phyloP scores from a whole-genome alignment of 2,329 filamentous ascomycete genomes.

The Periglandula ipomoeae region DNA sequence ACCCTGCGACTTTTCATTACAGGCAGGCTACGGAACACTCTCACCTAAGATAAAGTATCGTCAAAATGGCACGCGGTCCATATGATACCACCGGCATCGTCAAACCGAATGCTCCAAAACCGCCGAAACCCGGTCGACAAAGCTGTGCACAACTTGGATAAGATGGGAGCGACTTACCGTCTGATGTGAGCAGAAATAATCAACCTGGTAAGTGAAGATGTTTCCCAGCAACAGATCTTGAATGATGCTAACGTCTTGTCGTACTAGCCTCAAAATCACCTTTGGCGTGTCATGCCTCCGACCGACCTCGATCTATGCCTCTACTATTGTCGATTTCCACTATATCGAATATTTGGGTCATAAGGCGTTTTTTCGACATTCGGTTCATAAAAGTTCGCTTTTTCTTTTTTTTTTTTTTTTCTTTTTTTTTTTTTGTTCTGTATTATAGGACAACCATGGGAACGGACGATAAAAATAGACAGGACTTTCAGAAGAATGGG shows the following conservation, averaged over 20 bases:
- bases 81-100: slow-evolving; percentile 29
- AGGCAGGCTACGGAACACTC: not conserved
- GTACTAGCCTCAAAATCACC: not conserved
- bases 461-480: slow-evolving; percentile 5
- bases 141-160: not conserved
- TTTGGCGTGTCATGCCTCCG: slow-evolving; percentile 10
- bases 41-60: not conserved
- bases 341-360: slow-evolving; percentile 2
- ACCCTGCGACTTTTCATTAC: not conserved
- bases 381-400: no score
- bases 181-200: not conserved
- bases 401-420: not conserved
- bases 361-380: not conserved
- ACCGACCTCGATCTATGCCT: no score
- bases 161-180: not conserved
- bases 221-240: not conserved
- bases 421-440: not conserved
- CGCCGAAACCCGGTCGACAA: slow-evolving; percentile 20
- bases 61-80: slow-evolving; percentile 25
- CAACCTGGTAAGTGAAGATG: not conserved
- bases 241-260: not conserved
- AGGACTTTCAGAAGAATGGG: not conserved
- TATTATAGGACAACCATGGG: slow-evolving; percentile 1
- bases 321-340: no score
- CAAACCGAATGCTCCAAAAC: slow-evolving; percentile 27